These are phyloP conservation scores for Phytopythium aichiense DNA, from an alignment of 352 stramenopile genomes.

Conservation along the genomic window DNA sequence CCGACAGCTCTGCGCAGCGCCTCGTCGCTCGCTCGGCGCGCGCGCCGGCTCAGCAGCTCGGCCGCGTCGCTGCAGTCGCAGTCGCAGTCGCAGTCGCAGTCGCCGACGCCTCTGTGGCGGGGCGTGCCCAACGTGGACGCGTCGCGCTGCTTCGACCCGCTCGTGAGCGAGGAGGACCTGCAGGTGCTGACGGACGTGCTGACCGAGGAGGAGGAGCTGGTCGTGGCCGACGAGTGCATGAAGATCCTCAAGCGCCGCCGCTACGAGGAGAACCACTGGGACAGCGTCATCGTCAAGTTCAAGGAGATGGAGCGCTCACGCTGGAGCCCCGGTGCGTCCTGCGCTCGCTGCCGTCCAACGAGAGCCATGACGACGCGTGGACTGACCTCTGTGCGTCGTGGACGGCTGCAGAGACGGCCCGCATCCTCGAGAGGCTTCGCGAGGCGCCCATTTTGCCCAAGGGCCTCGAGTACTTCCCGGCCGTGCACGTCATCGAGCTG, in stretches of 20 bases:
- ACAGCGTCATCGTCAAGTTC: slow-evolving; percentile 85
- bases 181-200: slow-evolving; percentile 66
- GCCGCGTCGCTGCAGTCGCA: not conserved
- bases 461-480: slow-evolving; percentile 62
- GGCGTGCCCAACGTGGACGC: slow-evolving; percentile 47
- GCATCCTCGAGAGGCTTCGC: slow-evolving; percentile 68
- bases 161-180: slow-evolving; percentile 58
- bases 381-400: not conserved
- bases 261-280: slow-evolving; percentile 81
- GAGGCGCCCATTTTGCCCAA: slow-evolving; percentile 50
- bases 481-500: slow-evolving; percentile 82
- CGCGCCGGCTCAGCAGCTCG: not conserved
- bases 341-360: too few species aligned
- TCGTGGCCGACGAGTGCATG: slow-evolving; percentile 70
- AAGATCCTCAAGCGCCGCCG: slow-evolving; percentile 60
- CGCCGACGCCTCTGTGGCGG: slow-evolving; percentile 16
- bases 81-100: too few species aligned
- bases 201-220: slow-evolving; percentile 62
- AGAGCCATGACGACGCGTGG: not conserved
- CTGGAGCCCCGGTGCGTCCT: slow-evolving; percentile 44
- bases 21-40: slow-evolving; percentile 16
- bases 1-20: not conserved
- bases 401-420: slow-evolving; percentile 39
- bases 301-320: slow-evolving; percentile 86
- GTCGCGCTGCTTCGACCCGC: slow-evolving; percentile 46